Conservation (phyloP, 108 stramenopile species). For the Licmophora abbreviata region DNA sequence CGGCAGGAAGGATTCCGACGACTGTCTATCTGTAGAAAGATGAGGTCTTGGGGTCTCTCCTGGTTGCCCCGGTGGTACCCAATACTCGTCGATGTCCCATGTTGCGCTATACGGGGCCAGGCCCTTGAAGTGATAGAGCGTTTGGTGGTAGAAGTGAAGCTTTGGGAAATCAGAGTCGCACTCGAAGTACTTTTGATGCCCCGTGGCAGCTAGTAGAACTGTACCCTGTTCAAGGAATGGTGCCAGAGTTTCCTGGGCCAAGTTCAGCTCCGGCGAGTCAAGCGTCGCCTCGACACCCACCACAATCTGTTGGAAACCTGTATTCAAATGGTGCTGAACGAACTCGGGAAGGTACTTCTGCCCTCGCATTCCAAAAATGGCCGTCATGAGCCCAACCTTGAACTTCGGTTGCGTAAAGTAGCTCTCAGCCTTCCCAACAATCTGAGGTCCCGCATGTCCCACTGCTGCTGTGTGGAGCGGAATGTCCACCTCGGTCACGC, state of each 20-base stretch:
- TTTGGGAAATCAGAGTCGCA: slow-evolving; percentile 8
- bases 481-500: slow-evolving; percentile 9
- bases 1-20: too few species aligned
- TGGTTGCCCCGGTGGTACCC: slow-evolving; percentile 9
- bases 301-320: slow-evolving; percentile 12
- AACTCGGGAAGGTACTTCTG: slow-evolving; percentile 11
- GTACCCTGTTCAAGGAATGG: slow-evolving; percentile 8
- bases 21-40: too few species aligned
- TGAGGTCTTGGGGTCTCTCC: too few species aligned
- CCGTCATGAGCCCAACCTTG: slow-evolving; percentile 7
- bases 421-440: neutral
- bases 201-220: slow-evolving; percentile 4
- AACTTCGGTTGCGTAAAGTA: neutral
- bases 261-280: neutral
- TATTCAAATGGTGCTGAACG: slow-evolving; percentile 14
- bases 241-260: slow-evolving; percentile 2
- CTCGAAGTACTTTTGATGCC: neutral
- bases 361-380: slow-evolving; percentile 2
- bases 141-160: slow-evolving; percentile 19
- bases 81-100: slow-evolving; percentile 29
- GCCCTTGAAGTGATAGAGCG: slow-evolving; percentile 24
- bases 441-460: slow-evolving; percentile 17
- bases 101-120: slow-evolving; percentile 12
- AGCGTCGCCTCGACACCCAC: slow-evolving; percentile 8
- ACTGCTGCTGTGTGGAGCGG: slow-evolving; percentile 11